Evolutionary conservation across 768 basidiomycete species (phyloP).

Genomic region (Termitomyces sp.): DNA sequence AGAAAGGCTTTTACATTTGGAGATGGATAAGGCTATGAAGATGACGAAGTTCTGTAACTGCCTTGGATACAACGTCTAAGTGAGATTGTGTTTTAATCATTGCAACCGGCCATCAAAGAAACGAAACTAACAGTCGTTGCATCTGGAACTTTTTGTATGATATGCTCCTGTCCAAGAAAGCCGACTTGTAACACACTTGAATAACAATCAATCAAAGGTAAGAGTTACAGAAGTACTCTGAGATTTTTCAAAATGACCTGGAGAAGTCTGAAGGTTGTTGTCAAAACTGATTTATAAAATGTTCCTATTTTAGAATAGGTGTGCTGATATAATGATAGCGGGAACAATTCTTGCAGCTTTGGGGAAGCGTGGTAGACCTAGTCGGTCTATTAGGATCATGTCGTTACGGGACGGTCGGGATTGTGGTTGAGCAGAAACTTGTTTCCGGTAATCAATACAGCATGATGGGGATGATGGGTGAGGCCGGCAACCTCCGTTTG

Average conservation of each 20-base stretch:
- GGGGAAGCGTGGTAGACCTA: too few relatives aligned
- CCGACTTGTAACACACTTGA: background rate
- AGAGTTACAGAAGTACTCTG: background rate
- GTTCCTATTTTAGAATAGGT: background rate
- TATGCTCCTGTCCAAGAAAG: background rate
- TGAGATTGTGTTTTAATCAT: background rate
- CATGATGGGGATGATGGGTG: too few relatives aligned
- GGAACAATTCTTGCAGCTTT: background rate
- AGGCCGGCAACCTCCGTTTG: background rate
- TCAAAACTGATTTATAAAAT: background rate
- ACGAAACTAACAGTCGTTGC: background rate
- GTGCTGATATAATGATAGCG: background rate
- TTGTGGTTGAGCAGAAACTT: background rate
- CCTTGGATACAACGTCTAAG: too few relatives aligned
- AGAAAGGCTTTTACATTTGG: background rate
- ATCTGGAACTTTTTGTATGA: background rate
- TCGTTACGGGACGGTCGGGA: background rate
- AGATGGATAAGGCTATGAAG: background rate
- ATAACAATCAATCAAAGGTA: background rate
- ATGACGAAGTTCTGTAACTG: too few relatives aligned
- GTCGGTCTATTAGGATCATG: background rate
- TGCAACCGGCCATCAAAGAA: background rate
- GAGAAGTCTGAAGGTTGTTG: background rate
- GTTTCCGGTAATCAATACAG: background rate
- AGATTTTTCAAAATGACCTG: background rate